Conservation (phyloP, 2,329 filamentous ascomycete species). For the Tolypocladium capitatum region DNA sequence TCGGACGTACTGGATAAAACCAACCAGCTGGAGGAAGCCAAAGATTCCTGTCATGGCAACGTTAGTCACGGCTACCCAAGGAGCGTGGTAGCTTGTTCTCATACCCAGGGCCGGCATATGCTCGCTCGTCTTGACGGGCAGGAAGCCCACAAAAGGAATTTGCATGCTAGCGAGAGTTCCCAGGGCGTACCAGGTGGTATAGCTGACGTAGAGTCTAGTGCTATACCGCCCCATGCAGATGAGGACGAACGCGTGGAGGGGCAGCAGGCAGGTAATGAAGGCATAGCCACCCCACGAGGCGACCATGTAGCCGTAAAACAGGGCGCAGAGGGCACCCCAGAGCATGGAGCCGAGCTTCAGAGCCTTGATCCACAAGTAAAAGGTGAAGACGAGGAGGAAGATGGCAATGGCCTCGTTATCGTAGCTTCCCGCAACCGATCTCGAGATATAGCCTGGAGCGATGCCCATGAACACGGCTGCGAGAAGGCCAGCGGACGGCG, state of each 20-base stretch:
- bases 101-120: conserved; percentile 92
- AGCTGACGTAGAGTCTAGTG: conserved; percentile 85
- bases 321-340: conserved; percentile 85
- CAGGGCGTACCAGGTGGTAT: conserved; percentile 95
- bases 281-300: conserved; percentile 99
- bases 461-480: conserved; percentile 97
- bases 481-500: conserved; percentile 84
- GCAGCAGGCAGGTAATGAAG: conserved; percentile 96
- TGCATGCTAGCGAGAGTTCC: conserved; percentile 98
- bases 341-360: conserved; percentile 92
- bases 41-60: conserved; percentile 61
- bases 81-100: conserved; percentile 18
- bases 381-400: conserved; percentile 95
- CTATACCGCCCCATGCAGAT: conserved; percentile 97
- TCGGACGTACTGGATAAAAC: conserved; percentile 81
- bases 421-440: conserved; percentile 95
- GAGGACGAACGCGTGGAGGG: conserved; percentile 84
- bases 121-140: conserved; percentile 92
- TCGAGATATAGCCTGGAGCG: conserved; percentile 90
- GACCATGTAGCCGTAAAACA: conserved; percentile 99
- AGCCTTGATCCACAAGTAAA: conserved; percentile 98
- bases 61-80: conserved; percentile 5
- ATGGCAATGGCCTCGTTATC: conserved; percentile 99
- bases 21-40: conserved; percentile 85
- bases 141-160: conserved; percentile 95